Percentiles rank a stretch among this genome's conserved stretches.
These are phyloP conservation scores for Saccharomycopsis capsularis DNA, from an alignment of 805 yeast species.

Conservation along the genomic window DNA sequence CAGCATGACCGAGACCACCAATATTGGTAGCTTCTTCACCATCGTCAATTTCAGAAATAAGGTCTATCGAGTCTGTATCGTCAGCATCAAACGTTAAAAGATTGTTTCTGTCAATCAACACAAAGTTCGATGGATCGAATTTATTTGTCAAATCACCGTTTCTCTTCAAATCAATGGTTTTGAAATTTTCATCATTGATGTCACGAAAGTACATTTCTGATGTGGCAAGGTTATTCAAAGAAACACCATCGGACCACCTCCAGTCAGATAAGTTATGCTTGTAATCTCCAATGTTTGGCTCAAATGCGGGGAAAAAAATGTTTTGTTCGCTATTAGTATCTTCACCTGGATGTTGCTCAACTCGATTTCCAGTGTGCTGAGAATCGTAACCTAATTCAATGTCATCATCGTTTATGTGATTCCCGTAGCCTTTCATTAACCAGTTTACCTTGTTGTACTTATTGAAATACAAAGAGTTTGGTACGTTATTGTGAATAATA, in stretches of 20 bases:
- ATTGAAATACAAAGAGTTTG: conserved; percentile 14
- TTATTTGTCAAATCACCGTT: no score
- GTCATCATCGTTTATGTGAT: not conserved
- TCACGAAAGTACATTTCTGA: conserved; percentile 19
- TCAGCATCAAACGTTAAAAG: conserved; percentile 8
- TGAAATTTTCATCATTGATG: conserved; percentile 5
- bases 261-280: not conserved
- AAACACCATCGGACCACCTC: conserved; percentile 4
- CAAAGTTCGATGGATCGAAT: conserved; percentile 12
- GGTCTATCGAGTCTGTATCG: conserved; percentile 7
- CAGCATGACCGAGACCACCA: not conserved
- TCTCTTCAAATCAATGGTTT: not conserved
- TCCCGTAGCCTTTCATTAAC: conserved; percentile 18
- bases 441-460: conserved; percentile 18
- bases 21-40: not conserved
- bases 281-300: not conserved
- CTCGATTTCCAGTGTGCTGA: not conserved
- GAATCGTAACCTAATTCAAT: not conserved
- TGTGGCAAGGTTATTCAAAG: conserved; percentile 9
- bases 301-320: conserved; percentile 3
- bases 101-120: conserved; percentile 15
- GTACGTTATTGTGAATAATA: conserved; percentile 18
- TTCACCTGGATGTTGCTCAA: not conserved
- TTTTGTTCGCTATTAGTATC: not conserved
- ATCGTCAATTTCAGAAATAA: conserved; percentile 2